Conservation (phyloP, 495 filamentous ascomycete species). For the Aspergillus conjunctus region DNA sequence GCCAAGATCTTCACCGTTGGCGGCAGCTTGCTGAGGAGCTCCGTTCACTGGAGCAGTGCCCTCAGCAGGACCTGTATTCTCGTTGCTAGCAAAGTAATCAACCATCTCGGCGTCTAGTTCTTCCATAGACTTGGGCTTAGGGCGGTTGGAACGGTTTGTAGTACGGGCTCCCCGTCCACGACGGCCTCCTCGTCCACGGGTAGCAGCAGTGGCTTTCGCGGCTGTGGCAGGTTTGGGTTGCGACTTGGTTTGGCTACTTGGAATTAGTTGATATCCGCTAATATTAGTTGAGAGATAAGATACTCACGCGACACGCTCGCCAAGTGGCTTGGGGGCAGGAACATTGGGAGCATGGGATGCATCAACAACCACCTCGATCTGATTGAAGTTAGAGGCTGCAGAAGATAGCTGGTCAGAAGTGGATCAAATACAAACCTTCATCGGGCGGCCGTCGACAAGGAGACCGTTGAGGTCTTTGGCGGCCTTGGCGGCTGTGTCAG, state of each 20-base stretch:
- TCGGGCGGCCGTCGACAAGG: conserved; percentile 82
- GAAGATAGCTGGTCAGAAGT: not conserved
- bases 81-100: conserved; percentile 71
- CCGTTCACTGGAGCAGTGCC: conserved; percentile 48
- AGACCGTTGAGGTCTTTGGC: conserved; percentile 80
- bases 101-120: conserved; percentile 94
- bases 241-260: conserved; percentile 62
- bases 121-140: conserved; percentile 85
- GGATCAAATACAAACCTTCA: conserved; percentile 66
- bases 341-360: conserved; percentile 68
- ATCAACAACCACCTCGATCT: conserved; percentile 87
- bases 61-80: conserved; percentile 41
- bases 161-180: conserved; percentile 53
- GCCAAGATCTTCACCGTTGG: conserved; percentile 47
- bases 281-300: not conserved
- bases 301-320: conserved; percentile 79
- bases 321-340: conserved; percentile 70
- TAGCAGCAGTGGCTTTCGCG: conserved; percentile 56
- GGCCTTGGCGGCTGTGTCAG: conserved; percentile 79
- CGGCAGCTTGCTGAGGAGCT: conserved; percentile 34
- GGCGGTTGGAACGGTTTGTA: conserved; percentile 57
- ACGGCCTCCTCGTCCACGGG: conserved; percentile 52
- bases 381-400: conserved; percentile 18
- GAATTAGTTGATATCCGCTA: conserved; percentile 18
- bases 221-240: conserved; percentile 83